These are phyloP conservation scores for Aspergillus haitiensis DNA, from an alignment of 495 filamentous ascomycete genomes.

Conservation along the genomic window DNA sequence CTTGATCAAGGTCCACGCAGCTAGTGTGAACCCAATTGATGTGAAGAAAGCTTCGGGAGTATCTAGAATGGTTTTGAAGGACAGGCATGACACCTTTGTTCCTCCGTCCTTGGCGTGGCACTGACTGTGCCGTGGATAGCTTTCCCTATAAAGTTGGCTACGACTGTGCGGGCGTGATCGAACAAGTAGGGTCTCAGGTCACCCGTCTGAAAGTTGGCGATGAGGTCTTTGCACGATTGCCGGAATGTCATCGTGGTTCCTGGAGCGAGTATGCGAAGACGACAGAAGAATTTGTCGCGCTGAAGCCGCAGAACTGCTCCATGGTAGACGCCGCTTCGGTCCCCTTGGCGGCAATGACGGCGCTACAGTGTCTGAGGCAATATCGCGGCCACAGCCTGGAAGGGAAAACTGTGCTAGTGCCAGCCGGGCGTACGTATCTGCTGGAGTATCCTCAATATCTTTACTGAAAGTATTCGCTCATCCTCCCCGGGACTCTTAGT, in stretches of 20 bases:
- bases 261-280: neutral
- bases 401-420: neutral
- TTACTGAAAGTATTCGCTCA: too few relatives aligned
- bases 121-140: neutral
- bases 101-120: neutral
- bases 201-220: neutral
- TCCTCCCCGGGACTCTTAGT: conserved; percentile 25
- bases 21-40: neutral
- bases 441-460: too few relatives aligned
- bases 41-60: neutral
- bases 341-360: neutral
- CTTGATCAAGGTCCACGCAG: neutral
- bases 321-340: neutral
- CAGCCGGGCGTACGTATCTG: neutral
- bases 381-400: neutral
- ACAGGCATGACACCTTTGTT: neutral
- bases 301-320: neutral
- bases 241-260: neutral
- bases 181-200: neutral
- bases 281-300: neutral
- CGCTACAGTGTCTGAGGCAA: neutral
- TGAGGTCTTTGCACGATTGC: neutral
- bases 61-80: neutral
- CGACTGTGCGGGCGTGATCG: neutral
- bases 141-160: conserved; percentile 1